Percentiles rank a stretch among this genome's conserved stretches.
Conservation (phyloP, 1,284 basidiomycete species). For the Coniferiporia sulphurascens region DNA sequence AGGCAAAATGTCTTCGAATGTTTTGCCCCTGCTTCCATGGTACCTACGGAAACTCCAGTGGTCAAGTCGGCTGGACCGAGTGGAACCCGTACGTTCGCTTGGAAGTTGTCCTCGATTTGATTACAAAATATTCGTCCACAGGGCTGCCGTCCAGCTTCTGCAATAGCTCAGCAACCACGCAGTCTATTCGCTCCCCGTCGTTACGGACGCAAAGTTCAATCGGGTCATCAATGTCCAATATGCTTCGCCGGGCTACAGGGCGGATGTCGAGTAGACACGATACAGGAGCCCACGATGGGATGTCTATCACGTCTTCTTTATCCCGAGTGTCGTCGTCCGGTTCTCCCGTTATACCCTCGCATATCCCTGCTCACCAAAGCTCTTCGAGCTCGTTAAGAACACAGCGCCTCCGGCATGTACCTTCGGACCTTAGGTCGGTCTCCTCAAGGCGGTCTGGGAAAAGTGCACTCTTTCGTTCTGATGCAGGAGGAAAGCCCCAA, state of each 20-base stretch:
- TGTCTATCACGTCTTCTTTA: constrained; percentile 3
- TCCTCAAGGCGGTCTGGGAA: constrained; percentile 2
- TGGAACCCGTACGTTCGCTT: constrained; percentile 26
- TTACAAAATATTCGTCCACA: constrained; percentile 2
- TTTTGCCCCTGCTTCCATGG: constrained; percentile 48
- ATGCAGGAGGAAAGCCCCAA: constrained; percentile 5
- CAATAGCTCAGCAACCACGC: constrained; percentile 16
- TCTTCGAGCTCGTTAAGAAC: constrained; percentile 46
- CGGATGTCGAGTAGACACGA: constrained; percentile 24
- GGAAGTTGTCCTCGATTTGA: constrained; percentile 25
- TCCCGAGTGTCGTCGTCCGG: background rate
- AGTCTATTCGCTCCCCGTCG: constrained; percentile 45
- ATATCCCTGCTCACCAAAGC: constrained; percentile 29
- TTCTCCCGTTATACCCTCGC: constrained; percentile 26
- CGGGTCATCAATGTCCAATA: constrained; percentile 51
- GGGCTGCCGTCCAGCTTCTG: constrained; percentile 12
- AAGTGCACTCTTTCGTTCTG: background rate
- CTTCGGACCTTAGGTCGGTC: constrained; percentile 10
- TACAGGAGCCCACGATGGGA: background rate
- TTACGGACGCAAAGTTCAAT: constrained; percentile 56
- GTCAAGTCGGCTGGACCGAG: constrained; percentile 43
- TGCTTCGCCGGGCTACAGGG: constrained; percentile 53
- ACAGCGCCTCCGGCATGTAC: background rate
- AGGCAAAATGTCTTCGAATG: constrained; percentile 74
- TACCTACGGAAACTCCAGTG: constrained; percentile 56